phyloP scores from a whole-genome alignment of 108 stramenopile genomes.

The Conticribra guillardii region DNA sequence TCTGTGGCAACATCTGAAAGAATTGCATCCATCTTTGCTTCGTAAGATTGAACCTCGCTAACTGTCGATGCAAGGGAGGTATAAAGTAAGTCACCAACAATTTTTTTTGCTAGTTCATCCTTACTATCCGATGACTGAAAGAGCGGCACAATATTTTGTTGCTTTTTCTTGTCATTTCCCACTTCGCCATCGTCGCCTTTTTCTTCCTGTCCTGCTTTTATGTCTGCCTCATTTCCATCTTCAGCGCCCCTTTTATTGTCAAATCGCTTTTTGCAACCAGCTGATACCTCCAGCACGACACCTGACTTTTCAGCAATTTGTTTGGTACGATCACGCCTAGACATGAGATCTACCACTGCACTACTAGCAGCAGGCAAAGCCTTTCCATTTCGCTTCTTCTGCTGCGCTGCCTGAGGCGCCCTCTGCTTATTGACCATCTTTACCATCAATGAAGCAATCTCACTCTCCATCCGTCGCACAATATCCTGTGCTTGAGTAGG shows the following conservation, averaged over 20 bases:
- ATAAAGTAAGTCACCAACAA: constrained; percentile 1
- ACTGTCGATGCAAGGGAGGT: neutral
- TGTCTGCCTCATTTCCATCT: neutral
- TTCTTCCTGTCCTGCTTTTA: neutral
- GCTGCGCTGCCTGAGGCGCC: neutral
- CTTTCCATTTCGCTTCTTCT: neutral
- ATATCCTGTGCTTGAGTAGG: constrained; percentile 1
- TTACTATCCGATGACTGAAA: constrained; percentile 4
- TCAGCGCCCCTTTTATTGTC: neutral
- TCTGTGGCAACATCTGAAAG: neutral
- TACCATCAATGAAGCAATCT: constrained; percentile 2
- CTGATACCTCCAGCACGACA: constrained; percentile 6
- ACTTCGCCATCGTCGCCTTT: neutral
- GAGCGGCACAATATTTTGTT: neutral
- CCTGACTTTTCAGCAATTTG: constrained; percentile 22
- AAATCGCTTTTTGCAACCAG: constrained; percentile 7
- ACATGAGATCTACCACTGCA: constrained; percentile 10
- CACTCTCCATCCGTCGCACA: constrained; percentile 6
- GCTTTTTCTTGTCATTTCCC: neutral
- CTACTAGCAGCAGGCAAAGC: neutral
- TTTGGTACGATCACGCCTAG: constrained; percentile 16
- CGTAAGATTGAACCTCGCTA: neutral
- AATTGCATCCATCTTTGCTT: constrained; percentile 2
- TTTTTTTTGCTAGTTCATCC: neutral
- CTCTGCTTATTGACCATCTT: neutral